Evolutionary conservation across 2,329 filamentous ascomycete genomes (phyloP), one percentile per base, ranked within the genome.

Genomic region (Xylariomycetidae sp.): DNA sequence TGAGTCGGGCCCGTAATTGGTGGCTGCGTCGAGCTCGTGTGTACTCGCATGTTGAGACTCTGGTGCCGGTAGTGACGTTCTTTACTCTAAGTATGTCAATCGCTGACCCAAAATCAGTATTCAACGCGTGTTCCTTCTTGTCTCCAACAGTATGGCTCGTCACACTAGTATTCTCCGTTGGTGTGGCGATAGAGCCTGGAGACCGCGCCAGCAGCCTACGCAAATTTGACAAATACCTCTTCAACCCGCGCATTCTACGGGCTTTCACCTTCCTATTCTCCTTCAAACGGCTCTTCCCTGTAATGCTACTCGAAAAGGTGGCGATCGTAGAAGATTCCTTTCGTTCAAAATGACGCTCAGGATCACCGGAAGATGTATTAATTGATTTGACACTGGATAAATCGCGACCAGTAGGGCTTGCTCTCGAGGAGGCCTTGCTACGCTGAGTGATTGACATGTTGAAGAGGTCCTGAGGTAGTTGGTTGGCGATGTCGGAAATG

Each of bases 191-290:
- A n/a, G n/a, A n/a, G n/a, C n/a, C n/a, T n/a, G n/a, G n/a, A n/a
- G 39, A 31, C 15, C 42, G 37, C n/a, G 37, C 40, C 12, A 51
- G 35, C 14, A 54, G 31, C 19, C 30, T 37, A 14, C 49, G 44
- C 27, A 56, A 29, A 18, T 54, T 49, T 20, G 52, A 51, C 16
- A 54, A 36, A 23, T 43, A 44, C 22, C 44, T 54, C 28, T 44
- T 45, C 27, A 57, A 42, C 8, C 46, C 40, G 25, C 27, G 49
- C 19, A 38, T 29, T 5, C 43, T 41, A 13, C 37, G 41, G 17
- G 20, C 25, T 29, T 33, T 31, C 6, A 40, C 38, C 23, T 33
- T 27, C 8, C 22, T 26, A 12, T 36, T 30, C 12, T 27, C 23
- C 15, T 38, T 28, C 27, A 36, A 25, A 19, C 28, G 25, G 25